Evolutionary conservation across 495 filamentous ascomycete species (phyloP), one percentile per base, ranked within the genome.

Genomic region (Penicillium fimorum): DNA sequence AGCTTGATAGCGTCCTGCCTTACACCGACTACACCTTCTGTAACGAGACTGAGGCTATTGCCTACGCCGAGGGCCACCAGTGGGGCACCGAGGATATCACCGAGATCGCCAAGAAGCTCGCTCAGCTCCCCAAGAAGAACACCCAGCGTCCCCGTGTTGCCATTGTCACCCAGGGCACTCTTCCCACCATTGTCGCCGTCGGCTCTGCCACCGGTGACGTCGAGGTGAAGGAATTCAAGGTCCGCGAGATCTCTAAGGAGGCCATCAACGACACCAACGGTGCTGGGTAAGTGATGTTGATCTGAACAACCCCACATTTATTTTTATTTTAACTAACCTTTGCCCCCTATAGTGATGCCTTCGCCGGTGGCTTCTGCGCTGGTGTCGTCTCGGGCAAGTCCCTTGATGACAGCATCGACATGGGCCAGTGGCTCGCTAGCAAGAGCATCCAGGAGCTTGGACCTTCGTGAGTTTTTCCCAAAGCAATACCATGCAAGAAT

Each of bases 1-100:
- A 85, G 55, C 82, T 99, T 38, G 91, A 94, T 74, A 82, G 84
- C 59, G 87, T 87, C 3, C 80, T 88, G 10, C 88, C 87, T 20
- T 97, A 96, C 84, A 93, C 89, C 79, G 94, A 99, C 79, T 96
- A 92, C 79, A 79, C 96, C 33, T 88, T 97, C 74, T 94, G 92
- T 58, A 99, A 99, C 75, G 95, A 97, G 85, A 88, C 87, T 29
- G 94, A 99, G 77, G 94, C 92, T 32, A 80, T 83, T 60, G 76
- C 89, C 50, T 97, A 92, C 75, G 86, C 95, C 49, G 84, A 89
- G 67, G 85, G 84, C 53, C 91, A 97, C 72, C 79, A 78, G 54
- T 84, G 77, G 68, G 71, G 70, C 33, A 88, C 85, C 47, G 85
- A 85, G 59, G 90, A 94, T 70, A 82, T 97, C 61, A 81, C 87